Base-by-base conservation (phyloP, 78 protist genomes). In the Mantamonas sphyraenae region DNA sequence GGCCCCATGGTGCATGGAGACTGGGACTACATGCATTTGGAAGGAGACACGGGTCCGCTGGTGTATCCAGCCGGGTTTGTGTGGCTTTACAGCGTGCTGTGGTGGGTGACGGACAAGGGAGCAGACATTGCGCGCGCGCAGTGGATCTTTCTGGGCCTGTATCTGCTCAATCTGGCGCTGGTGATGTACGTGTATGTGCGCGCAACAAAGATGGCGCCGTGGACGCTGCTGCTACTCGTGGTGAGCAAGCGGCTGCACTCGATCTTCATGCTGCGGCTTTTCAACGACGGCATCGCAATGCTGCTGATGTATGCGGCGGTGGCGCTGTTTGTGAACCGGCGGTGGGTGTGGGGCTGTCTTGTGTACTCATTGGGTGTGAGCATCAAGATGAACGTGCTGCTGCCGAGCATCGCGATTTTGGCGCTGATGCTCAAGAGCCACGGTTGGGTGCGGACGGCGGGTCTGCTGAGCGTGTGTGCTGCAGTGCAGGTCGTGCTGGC, bases 251-350 rank as follows among this genome's bases (percentile, higher is more conserved):
- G 95, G 2, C 37, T 90, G 12, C 98, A 94, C 71, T 90, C 95
- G 26, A 73, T 94, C 64, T 94, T 87, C 47, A 76, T 76, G 33
- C 75, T 94, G 37, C 80, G 96, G 7, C 76, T 94, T 16, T 94
- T 94, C 78, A 94, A 94, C 68, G 98, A 94, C 53, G 22, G 90
- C 34, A 9, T 71, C 5, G 77, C 95, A 17, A 87, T 87, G 91
- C 28, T 84, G 0, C 7, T 88, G 22, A 28, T 73, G 64, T 90
- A 83, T 51, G 28, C 40, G 12, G 34, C 96, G 1, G 7, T 90
- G 38, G 26, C 4, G 4, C 47, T 83, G 9, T 35, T 86, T 35
- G 8, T 68, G 31, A 2, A 57, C 2, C 9, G 35, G 28, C 60
- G 80, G 19, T 83, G 88, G 88, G 26, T 45, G 14, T 17, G 62